A percentile compares a stretch with the other conserved stretches of the same genome.
Conservation (phyloP, 148 eudicot genomes). For the Fagopyrum tataricum region DNA sequence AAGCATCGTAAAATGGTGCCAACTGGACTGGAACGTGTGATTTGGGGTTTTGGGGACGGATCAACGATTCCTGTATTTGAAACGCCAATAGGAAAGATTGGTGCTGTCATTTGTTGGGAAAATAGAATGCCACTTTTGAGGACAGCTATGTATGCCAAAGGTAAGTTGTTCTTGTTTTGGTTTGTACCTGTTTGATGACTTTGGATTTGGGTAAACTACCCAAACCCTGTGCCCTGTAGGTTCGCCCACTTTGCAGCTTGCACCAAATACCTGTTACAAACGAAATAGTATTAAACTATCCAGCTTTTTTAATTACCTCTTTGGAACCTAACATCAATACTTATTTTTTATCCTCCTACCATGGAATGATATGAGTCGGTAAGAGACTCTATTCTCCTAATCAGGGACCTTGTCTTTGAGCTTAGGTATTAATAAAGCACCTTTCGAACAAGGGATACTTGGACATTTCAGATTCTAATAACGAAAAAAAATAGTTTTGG, state of each 20-base stretch:
- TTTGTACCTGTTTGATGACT: neutral
- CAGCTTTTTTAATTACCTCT: neutral
- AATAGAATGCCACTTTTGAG: slow-evolving; percentile 93
- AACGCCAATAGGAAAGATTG: slow-evolving; percentile 79
- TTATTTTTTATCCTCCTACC: neutral
- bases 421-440: too few relatives aligned
- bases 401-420: too few relatives aligned
- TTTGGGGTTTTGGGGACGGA: slow-evolving; percentile 98
- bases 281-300: neutral
- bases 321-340: neutral
- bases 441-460: too few relatives aligned
- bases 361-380: neutral
- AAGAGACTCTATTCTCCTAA: too few relatives aligned
- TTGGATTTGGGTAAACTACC: neutral
- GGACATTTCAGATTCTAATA: too few relatives aligned
- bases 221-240: too few relatives aligned
- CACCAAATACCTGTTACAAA: too few relatives aligned
- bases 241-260: too few relatives aligned
- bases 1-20: slow-evolving; percentile 96
- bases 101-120: slow-evolving; percentile 96
- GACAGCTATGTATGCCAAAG: slow-evolving; percentile 95
- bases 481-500: too few relatives aligned
- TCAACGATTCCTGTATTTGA: slow-evolving; percentile 89
- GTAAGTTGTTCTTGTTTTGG: slow-evolving; percentile 23
- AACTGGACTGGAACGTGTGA: slow-evolving; percentile 74